A percentile compares a stretch with the other conserved stretches of the same genome.
These are phyloP conservation scores for Ambrosia artemisiifolia DNA, from an alignment of 129 eudicot species.

Conservation along the genomic window DNA sequence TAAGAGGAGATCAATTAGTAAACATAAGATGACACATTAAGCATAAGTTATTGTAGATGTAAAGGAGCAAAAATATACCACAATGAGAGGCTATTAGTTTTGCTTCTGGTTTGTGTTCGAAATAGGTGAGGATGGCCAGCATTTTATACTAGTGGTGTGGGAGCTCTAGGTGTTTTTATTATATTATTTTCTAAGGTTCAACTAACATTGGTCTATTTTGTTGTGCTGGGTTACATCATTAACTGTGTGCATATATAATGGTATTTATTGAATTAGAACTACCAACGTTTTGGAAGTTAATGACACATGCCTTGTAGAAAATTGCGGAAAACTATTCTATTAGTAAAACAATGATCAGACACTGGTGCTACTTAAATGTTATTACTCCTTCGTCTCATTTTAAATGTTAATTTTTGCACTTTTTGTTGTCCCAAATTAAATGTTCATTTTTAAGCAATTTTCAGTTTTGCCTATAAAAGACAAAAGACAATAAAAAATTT, in stretches of 20 bases:
- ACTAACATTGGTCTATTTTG: neutral
- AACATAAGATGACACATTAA: neutral
- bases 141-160: slow-evolving; percentile 6
- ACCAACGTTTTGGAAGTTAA: slow-evolving; percentile 12
- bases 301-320: neutral
- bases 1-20: neutral
- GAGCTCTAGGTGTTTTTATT: neutral
- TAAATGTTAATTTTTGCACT: too few relatives aligned
- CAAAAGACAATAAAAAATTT: too few relatives aligned
- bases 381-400: too few relatives aligned
- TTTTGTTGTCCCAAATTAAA: too few relatives aligned
- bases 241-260: neutral
- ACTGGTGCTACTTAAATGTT: too few relatives aligned
- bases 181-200: neutral
- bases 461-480: too few relatives aligned
- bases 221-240: neutral
- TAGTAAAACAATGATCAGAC: too few relatives aligned
- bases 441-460: too few relatives aligned
- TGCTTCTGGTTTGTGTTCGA: neutral
- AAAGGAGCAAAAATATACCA: slow-evolving; percentile 7
- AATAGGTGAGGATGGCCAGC: neutral
- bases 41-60: neutral
- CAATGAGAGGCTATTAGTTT: neutral
- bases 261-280: neutral
- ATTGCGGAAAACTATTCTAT: neutral